Conservation (phyloP, 768 basidiomycete species). For the Mrakia hoshinonis region DNA sequence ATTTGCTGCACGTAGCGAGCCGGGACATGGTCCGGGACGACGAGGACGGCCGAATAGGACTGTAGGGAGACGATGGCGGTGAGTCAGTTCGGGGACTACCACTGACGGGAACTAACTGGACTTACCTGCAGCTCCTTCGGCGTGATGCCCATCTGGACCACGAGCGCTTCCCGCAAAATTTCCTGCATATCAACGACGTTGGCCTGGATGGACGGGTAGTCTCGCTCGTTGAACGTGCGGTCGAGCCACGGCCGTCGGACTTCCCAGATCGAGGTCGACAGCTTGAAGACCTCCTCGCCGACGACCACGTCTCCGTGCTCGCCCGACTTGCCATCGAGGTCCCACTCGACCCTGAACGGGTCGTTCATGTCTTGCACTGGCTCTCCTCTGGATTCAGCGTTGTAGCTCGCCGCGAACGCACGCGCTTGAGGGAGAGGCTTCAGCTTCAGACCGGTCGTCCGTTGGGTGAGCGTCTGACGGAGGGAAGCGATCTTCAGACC, state of each 20-base stretch:
- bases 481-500: slow-evolving; percentile 59
- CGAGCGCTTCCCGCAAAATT: slow-evolving; percentile 57
- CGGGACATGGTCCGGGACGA: slow-evolving; percentile 88
- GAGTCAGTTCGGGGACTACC: neutral
- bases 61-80: slow-evolving; percentile 37
- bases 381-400: slow-evolving; percentile 54
- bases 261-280: slow-evolving; percentile 51
- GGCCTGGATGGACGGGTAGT: slow-evolving; percentile 56
- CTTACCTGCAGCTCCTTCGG: slow-evolving; percentile 54
- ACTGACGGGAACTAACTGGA: neutral
- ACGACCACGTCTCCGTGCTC: slow-evolving; percentile 50
- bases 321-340: slow-evolving; percentile 49
- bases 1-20: slow-evolving; percentile 72
- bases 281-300: slow-evolving; percentile 51
- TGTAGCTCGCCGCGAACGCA: slow-evolving; percentile 47
- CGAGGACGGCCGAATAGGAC: slow-evolving; percentile 77
- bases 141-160: slow-evolving; percentile 53
- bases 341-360: slow-evolving; percentile 76
- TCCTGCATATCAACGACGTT: slow-evolving; percentile 69
- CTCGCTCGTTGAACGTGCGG: slow-evolving; percentile 69
- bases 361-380: slow-evolving; percentile 79
- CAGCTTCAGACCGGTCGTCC: slow-evolving; percentile 52
- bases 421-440: slow-evolving; percentile 46
- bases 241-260: slow-evolving; percentile 73
- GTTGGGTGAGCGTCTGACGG: slow-evolving; percentile 39